Conservation (phyloP, 257 asterid genomes). For the Solanum bukasovii region DNA sequence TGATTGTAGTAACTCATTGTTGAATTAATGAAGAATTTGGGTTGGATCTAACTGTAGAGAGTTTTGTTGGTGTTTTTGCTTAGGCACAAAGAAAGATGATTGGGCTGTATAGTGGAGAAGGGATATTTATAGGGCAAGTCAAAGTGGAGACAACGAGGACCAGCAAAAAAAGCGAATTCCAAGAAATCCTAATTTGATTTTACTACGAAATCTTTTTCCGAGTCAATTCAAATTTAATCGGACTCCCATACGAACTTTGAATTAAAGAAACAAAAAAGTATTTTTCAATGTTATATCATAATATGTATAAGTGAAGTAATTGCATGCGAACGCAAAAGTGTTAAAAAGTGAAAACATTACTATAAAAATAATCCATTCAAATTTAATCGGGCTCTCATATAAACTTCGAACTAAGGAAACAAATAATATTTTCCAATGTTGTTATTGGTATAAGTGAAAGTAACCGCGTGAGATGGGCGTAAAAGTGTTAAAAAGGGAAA, state of each 20-base stretch:
- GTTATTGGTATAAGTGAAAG: neutral
- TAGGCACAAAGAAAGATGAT: neutral
- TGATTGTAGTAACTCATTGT: conserved; percentile 71
- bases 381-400: too few relatives aligned
- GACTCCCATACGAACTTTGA: rapidly evolving
- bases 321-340: neutral
- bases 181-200: neutral
- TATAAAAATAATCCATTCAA: too few relatives aligned
- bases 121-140: neutral
- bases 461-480: neutral
- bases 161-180: neutral
- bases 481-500: too few relatives aligned
- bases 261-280: neutral
- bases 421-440: neutral
- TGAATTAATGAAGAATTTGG: neutral
- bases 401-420: neutral
- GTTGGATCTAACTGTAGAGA: neutral
- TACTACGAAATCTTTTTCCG: neutral
- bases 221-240: neutral
- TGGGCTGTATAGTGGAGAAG: neutral
- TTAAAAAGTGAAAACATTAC: neutral
- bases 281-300: neutral
- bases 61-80: neutral
- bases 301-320: neutral
- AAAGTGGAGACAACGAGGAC: neutral